Evolutionary conservation across 2,329 filamentous ascomycete genomes (phyloP), one percentile per base, ranked within the genome.

Genomic region (Trichoderma lentiforme): DNA sequence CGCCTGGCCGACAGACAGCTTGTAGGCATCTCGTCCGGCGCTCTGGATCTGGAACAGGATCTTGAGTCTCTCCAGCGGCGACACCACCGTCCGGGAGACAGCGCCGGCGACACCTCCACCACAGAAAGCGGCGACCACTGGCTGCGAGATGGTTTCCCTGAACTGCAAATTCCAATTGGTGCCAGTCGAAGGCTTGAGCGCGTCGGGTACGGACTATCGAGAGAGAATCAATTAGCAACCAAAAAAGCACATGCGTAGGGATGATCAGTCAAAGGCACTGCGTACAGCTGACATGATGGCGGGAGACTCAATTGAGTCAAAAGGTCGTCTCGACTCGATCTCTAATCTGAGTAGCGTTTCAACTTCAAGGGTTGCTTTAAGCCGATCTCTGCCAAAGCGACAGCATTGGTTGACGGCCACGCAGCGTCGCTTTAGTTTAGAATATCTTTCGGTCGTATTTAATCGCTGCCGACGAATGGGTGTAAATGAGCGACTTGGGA

Each of bases 11-110:
- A 98, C 93, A 18, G 94, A 96, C 81, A 98, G 86, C 81, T 96
- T 95, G 84, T 99, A 99, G 79, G 97, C 95, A 77, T 93, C 92
- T 78, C 94, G 90, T 21, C 95, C 95, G 64, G 88, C 92, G 79
- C 93, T 97, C 84, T 99, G 96, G 32, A 99, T 88, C 81, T 99
- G 96, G 81, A 98, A 94, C n/a, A 99, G 86, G 77, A 99, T 99
- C 85, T 99, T 98, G 72, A 99, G 87, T 74, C 96, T 90, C 83
- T 99, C 96, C 47, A 99, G 89, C 4, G 96, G 96, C 18, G 95
- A 98, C 5, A 99, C 96, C 62, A 98, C 95, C 28, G 96, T 99
- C 79, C 96, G 90, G 36, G 96, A 98, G n/a, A 99, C 95, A 57
- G 96, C 96, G 72, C 96, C 96, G 18, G 96, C 96, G 26, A 98